A percentile compares a stretch with the other conserved stretches of the same genome.
These are phyloP conservation scores for Leccinum imitatum DNA, from an alignment of 768 basidiomycete genomes.

Conservation along the genomic window DNA sequence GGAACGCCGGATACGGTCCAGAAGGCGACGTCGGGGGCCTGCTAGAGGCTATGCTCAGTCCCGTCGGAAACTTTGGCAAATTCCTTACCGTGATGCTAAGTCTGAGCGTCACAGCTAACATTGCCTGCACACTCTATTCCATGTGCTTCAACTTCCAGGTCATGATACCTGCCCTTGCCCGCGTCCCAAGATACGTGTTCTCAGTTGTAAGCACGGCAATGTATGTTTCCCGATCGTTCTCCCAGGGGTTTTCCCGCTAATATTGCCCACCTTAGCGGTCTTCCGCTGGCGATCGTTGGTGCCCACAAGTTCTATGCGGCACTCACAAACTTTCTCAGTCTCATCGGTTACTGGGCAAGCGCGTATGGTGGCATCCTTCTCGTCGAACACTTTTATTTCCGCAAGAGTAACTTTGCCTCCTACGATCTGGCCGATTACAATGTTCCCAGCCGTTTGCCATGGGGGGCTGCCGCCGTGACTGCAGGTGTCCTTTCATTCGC, in stretches of 20 bases:
- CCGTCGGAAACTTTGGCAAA: constrained; percentile 65
- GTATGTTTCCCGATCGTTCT: constrained; percentile 39
- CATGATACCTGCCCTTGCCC: constrained; percentile 54
- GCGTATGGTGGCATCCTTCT: constrained; percentile 60
- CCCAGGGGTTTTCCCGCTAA: constrained; percentile 4
- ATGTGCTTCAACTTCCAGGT: constrained; percentile 73
- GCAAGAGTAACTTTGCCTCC: constrained; percentile 43
- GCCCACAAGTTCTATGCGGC: constrained; percentile 62
- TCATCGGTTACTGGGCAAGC: constrained; percentile 65
- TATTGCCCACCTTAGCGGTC: constrained; percentile 40
- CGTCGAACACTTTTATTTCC: constrained; percentile 67
- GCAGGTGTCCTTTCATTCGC: constrained; percentile 52
- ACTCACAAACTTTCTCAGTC: constrained; percentile 64
- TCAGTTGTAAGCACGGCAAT: constrained; percentile 63
- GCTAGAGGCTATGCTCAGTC: constrained; percentile 58
- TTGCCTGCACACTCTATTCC: constrained; percentile 82
- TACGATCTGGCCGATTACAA: constrained; percentile 58
- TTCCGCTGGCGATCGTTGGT: constrained; percentile 72
- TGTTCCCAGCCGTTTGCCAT: constrained; percentile 50
- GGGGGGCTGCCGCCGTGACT: constrained; percentile 58
- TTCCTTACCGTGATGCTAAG: constrained; percentile 71
- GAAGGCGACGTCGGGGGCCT: constrained; percentile 65
- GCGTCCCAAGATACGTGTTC: constrained; percentile 70
- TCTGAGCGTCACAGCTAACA: constrained; percentile 77
- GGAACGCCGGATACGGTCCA: constrained; percentile 51